Evolutionary conservation across 495 filamentous ascomycete species (phyloP).

Genomic region (Talaromyces nanjingensis): DNA sequence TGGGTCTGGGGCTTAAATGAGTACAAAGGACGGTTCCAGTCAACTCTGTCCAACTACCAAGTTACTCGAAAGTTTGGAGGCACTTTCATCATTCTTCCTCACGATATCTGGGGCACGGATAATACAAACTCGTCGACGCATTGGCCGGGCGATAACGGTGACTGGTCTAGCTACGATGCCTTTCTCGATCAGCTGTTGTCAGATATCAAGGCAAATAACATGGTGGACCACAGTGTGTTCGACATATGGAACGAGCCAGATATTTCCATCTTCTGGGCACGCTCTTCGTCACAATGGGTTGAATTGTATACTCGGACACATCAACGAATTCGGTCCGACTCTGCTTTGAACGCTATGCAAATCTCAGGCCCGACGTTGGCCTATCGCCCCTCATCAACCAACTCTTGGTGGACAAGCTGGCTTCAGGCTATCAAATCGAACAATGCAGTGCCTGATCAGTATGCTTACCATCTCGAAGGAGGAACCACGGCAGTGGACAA

Average conservation of each 20-base stretch:
- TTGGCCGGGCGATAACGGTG: conserved; percentile 32
- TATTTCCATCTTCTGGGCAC: conserved; percentile 25
- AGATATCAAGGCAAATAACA: conserved; percentile 25
- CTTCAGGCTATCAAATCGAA: conserved; percentile 19
- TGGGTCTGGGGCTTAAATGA: conserved; percentile 19
- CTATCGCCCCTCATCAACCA: conserved; percentile 10
- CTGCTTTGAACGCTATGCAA: conserved; percentile 10
- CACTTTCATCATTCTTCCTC: conserved; percentile 30
- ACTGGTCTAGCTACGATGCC: conserved; percentile 29
- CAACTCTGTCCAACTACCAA: conserved; percentile 30
- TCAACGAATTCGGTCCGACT: conserved; percentile 17
- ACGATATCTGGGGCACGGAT: conserved; percentile 39
- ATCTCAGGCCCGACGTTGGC: conserved; percentile 25
- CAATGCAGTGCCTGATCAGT: conserved; percentile 28
- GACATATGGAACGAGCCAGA: conserved; percentile 43
- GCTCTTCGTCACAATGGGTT: conserved; percentile 19
- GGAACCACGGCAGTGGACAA: conserved; percentile 10
- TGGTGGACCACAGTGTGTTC: conserved; percentile 22
- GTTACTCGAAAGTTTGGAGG: conserved; percentile 13
- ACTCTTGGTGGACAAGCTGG: conserved; percentile 27
- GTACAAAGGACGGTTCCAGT: conserved; percentile 27
- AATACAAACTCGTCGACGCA: conserved; percentile 15
- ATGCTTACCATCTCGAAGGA: conserved; percentile 26
- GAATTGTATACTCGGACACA: conserved; percentile 22
- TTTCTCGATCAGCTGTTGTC: conserved; percentile 24